Evolutionary conservation across 2,329 filamentous ascomycete genomes (phyloP).

Genomic region (Aphanoascus verrucosus): DNA sequence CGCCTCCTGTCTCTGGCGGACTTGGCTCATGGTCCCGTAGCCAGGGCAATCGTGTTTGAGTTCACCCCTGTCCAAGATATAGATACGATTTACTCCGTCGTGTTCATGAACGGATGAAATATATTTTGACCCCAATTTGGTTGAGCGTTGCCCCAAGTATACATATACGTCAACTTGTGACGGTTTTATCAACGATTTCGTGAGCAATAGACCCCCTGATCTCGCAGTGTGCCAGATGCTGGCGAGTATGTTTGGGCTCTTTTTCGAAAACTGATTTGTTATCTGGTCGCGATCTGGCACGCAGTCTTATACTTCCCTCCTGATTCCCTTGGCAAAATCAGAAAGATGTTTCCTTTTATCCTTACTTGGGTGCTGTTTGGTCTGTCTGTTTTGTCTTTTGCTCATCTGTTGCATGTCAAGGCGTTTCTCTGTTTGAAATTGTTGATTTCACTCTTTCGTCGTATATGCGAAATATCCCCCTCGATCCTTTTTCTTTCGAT

Average conservation of each 20-base stretch:
- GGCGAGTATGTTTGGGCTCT: not conserved
- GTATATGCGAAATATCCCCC: not conserved
- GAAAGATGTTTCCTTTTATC: not conserved
- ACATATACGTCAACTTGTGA: not conserved
- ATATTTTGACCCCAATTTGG: no score
- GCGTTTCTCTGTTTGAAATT: not conserved
- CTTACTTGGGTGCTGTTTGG: not conserved
- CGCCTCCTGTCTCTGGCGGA: slow-evolving; percentile 38
- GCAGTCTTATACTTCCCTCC: no score
- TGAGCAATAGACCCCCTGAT: no score
- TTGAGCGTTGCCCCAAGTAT: not conserved
- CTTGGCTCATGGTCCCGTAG: slow-evolving; percentile 7
- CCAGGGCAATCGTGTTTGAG: slow-evolving; percentile 5
- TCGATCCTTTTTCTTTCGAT: not conserved
- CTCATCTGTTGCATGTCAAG: slow-evolving; percentile 2
- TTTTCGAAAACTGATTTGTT: no score
- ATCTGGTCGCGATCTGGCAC: no score
- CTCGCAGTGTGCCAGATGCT: no score
- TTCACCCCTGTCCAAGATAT: not conserved
- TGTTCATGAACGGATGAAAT: no score
- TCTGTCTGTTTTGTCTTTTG: not conserved
- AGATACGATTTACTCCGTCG: not conserved
- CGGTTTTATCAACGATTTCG: no score
- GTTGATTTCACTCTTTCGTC: not conserved
- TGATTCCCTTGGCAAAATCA: not conserved